Evolutionary conservation across 495 filamentous ascomycete species (phyloP).

Genomic region (Podospora pseudoanserina): DNA sequence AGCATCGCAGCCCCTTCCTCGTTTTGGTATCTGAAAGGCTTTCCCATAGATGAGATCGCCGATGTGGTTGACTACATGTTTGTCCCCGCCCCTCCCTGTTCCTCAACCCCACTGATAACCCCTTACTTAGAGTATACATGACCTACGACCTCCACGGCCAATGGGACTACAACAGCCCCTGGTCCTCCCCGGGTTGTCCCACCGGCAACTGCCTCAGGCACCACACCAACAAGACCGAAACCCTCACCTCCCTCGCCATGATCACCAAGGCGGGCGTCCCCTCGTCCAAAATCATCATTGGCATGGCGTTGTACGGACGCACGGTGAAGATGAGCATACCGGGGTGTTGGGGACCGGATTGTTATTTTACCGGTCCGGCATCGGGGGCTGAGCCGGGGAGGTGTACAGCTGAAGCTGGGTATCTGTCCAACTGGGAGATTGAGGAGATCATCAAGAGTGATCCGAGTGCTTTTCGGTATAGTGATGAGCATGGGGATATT

Average conservation of each 20-base stretch:
- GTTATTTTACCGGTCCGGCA: conserved; percentile 13
- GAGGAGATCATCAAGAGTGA: conserved; percentile 13
- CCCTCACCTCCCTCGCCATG: conserved; percentile 37
- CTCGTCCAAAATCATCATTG: conserved; percentile 37
- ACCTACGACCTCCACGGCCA: conserved; percentile 26
- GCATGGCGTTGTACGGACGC: conserved; percentile 39
- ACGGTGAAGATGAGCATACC: conserved; percentile 30
- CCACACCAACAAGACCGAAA: conserved; percentile 46
- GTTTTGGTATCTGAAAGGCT: conserved; percentile 31
- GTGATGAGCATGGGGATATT: conserved; percentile 32
- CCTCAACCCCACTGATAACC: no score
- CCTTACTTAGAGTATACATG: conserved; percentile 34
- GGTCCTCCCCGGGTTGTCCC: conserved; percentile 16
- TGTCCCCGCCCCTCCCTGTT: no score
- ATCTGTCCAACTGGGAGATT: conserved; percentile 40
- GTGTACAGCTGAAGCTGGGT: conserved; percentile 39
- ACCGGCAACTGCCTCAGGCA: conserved; percentile 39
- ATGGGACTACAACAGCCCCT: conserved; percentile 10
- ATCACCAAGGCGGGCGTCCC: conserved; percentile 50
- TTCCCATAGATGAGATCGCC: conserved; percentile 29
- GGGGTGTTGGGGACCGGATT: conserved; percentile 14
- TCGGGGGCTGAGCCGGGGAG: conserved; percentile 27
- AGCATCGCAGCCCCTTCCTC: conserved; percentile 31
- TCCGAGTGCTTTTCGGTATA: neutral
- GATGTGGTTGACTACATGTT: conserved; percentile 28